A percentile compares a stretch with the other conserved stretches of the same genome.
These are phyloP conservation scores for Trichocladium uniseriatum DNA, from an alignment of 495 filamentous ascomycete species.

Conservation along the genomic window DNA sequence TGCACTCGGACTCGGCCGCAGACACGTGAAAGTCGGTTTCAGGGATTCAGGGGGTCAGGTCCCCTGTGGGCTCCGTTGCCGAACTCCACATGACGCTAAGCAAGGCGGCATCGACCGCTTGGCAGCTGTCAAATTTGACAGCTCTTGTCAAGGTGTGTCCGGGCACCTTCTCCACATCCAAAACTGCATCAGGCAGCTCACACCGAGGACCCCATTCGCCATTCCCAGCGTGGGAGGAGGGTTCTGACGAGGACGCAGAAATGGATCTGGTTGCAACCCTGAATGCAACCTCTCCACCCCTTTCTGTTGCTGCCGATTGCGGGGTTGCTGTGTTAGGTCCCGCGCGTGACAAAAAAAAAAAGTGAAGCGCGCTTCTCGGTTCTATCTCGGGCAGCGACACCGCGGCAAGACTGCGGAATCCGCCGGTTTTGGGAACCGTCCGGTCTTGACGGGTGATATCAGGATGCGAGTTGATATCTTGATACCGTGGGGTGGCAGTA, in stretches of 20 bases:
- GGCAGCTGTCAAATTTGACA: not conserved
- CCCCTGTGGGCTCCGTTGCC: not conserved
- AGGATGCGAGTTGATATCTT: too few relatives aligned
- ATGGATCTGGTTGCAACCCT: too few relatives aligned
- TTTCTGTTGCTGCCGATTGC: not conserved
- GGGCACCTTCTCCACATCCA: not conserved
- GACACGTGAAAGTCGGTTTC: not conserved
- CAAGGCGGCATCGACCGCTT: not conserved
- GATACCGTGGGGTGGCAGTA: too few relatives aligned
- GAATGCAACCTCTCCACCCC: not conserved
- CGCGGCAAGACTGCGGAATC: not conserved
- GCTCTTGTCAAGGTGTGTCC: not conserved
- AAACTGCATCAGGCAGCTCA: not conserved
- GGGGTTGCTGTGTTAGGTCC: not conserved
- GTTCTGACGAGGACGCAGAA: too few relatives aligned
- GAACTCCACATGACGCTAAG: not conserved
- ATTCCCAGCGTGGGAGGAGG: too few relatives aligned
- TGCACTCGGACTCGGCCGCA: not conserved
- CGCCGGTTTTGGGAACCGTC: too few relatives aligned
- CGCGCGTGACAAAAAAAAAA: not conserved
- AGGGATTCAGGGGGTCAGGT: not conserved
- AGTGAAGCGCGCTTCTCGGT: not conserved
- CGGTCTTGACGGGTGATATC: not conserved
- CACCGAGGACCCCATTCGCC: not conserved
- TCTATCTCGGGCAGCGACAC: not conserved